A percentile compares a stretch with the other conserved stretches of the same genome.
Conservation (phyloP, 2,329 filamentous ascomycete species). For the Escovopsis sp. region DNA sequence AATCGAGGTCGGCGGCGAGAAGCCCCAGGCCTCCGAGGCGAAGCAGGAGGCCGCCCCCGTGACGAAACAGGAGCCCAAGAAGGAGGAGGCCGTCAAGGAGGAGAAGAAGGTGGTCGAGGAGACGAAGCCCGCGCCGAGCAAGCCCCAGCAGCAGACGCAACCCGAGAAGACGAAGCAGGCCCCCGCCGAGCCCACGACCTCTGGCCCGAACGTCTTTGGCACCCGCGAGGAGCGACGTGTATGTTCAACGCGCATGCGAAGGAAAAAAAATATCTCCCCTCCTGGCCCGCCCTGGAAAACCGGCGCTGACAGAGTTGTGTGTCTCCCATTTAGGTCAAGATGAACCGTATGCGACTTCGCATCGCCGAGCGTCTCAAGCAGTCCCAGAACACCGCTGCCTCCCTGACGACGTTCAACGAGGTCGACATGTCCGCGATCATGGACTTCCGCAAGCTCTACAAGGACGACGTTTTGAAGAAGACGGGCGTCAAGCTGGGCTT, state of each 20-base stretch:
- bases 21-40: slow-evolving; percentile 13
- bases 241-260: slow-evolving; percentile 22
- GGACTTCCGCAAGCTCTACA: slow-evolving; percentile 95
- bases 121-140: slow-evolving; percentile 10
- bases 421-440: slow-evolving; percentile 97
- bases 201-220: slow-evolving; percentile 30
- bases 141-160: slow-evolving; percentile 2
- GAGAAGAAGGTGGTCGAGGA: slow-evolving; percentile 6
- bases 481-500: slow-evolving; percentile 97
- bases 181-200: slow-evolving; percentile 6
- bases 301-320: too few relatives aligned
- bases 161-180: slow-evolving; percentile 13
- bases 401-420: slow-evolving; percentile 96
- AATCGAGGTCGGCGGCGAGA: slow-evolving; percentile 52
- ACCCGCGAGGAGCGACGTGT: slow-evolving; percentile 79
- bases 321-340: slow-evolving; percentile 59
- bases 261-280: too few relatives aligned
- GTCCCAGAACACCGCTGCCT: slow-evolving; percentile 95
- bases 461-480: slow-evolving; percentile 91
- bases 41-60: slow-evolving; percentile 9
- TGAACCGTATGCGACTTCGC: slow-evolving; percentile 98
- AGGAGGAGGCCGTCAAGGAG: slow-evolving; percentile 8
- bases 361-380: slow-evolving; percentile 98
- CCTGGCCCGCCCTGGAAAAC: too few relatives aligned
- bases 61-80: slow-evolving; percentile 25